Conservation (phyloP, 768 basidiomycete genomes). For the Podaxis carcinomalis region DNA sequence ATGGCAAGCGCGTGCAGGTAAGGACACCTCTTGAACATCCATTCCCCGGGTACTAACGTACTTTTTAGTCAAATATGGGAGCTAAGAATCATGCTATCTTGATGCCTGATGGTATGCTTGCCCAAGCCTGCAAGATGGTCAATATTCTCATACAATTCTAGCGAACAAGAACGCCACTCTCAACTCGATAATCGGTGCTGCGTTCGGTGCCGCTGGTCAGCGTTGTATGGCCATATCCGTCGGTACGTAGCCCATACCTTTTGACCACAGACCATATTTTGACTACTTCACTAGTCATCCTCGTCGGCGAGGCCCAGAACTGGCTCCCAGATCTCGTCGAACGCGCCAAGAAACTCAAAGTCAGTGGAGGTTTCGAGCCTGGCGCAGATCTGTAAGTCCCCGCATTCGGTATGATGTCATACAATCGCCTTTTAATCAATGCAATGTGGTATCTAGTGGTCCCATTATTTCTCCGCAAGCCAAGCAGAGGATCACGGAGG, state of each 20-base stretch:
- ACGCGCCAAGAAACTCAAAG: constrained; percentile 72
- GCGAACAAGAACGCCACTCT: constrained; percentile 91
- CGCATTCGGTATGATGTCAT: background rate
- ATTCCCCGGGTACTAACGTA: background rate
- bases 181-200: constrained; percentile 91
- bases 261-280: background rate
- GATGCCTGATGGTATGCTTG: constrained; percentile 82
- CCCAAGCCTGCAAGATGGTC: background rate
- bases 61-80: constrained; percentile 60
- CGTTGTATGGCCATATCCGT: constrained; percentile 97
- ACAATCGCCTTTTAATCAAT: constrained; percentile 4
- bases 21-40: constrained; percentile 5
- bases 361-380: constrained; percentile 88
- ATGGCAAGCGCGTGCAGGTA: constrained; percentile 87
- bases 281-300: constrained; percentile 41
- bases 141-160: constrained; percentile 20
- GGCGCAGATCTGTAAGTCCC: constrained; percentile 68
- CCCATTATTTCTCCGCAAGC: constrained; percentile 82
- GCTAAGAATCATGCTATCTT: constrained; percentile 95
- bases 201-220: constrained; percentile 96
- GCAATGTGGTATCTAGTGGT: constrained; percentile 37
- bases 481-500: constrained; percentile 66
- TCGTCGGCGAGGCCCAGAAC: constrained; percentile 73
- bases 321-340: constrained; percentile 89
- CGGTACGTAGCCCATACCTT: constrained; percentile 40